These are phyloP conservation scores for Penicillium concentricum DNA, from an alignment of 2,329 filamentous ascomycete genomes.

Conservation along the genomic window DNA sequence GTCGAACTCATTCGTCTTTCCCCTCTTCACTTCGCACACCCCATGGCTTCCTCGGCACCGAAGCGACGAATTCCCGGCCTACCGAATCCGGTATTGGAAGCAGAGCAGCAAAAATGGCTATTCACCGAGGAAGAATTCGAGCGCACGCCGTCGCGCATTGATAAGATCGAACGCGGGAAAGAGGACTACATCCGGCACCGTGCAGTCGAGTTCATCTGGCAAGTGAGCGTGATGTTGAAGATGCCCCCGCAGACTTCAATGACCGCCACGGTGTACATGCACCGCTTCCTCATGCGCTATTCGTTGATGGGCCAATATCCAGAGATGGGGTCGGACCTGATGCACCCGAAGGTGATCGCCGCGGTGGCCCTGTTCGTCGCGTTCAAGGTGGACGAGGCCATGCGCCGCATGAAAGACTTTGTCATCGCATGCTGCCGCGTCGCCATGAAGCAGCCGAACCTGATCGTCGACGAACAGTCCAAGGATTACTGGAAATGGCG, in stretches of 20 bases:
- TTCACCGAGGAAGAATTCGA: constrained; percentile 81
- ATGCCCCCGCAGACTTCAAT: constrained; percentile 63
- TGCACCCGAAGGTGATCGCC: constrained; percentile 92
- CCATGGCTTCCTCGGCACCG: constrained; percentile 24
- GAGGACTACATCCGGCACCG: constrained; percentile 82
- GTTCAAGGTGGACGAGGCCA: constrained; percentile 96
- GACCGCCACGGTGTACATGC: constrained; percentile 91
- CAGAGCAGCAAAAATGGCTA: constrained; percentile 74
- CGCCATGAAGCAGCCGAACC: constrained; percentile 87
- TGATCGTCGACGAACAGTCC: constrained; percentile 91
- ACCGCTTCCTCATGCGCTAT: constrained; percentile 90
- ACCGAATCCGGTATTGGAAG: constrained; percentile 51
- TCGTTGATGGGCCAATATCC: constrained; percentile 69
- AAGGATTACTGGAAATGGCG: constrained; percentile 99
- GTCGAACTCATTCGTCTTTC: neutral
- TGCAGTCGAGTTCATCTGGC: constrained; percentile 93
- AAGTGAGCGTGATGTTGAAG: constrained; percentile 64
- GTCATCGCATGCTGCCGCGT: constrained; percentile 92
- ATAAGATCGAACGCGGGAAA: constrained; percentile 73
- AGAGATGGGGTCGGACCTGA: constrained; percentile 58
- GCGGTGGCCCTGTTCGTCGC: constrained; percentile 90
- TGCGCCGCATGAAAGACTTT: constrained; percentile 90
- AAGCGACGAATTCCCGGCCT: constrained; percentile 36
- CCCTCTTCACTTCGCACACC: neutral
- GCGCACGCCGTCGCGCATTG: constrained; percentile 78